These are phyloP conservation scores for Harringtonia lauricola DNA, from an alignment of 2,329 filamentous ascomycete species.

Conservation along the genomic window DNA sequence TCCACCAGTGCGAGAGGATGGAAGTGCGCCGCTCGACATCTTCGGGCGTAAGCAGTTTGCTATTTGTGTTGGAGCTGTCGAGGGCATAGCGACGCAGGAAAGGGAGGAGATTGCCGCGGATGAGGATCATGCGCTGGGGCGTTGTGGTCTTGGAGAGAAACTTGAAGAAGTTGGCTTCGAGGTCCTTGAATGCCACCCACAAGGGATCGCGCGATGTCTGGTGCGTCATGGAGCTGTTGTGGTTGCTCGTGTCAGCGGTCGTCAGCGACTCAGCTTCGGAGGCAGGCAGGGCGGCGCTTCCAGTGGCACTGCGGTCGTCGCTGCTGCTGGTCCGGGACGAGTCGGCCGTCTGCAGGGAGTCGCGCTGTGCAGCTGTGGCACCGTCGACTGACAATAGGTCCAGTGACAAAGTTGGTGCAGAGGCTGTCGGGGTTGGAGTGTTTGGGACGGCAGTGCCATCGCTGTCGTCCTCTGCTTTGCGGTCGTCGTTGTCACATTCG, in stretches of 20 bases:
- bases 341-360: slow-evolving; percentile 14
- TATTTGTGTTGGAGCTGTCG: slow-evolving; percentile 51
- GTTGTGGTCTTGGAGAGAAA: slow-evolving; percentile 62
- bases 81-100: slow-evolving; percentile 62
- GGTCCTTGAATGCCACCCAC: slow-evolving; percentile 42
- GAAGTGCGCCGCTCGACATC: slow-evolving; percentile 71
- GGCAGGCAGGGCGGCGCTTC: slow-evolving; percentile 9
- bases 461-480: not conserved
- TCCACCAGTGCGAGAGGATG: slow-evolving; percentile 89
- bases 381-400: not conserved
- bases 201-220: slow-evolving; percentile 36
- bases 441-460: slow-evolving; percentile 1
- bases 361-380: slow-evolving; percentile 1
- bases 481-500: not conserved
- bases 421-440: slow-evolving; percentile 1
- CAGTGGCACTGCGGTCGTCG: slow-evolving; percentile 14
- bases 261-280: slow-evolving; percentile 21
- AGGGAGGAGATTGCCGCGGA: slow-evolving; percentile 61
- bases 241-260: slow-evolving; percentile 32
- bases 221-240: slow-evolving; percentile 25
- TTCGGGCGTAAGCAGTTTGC: slow-evolving; percentile 51
- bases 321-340: slow-evolving; percentile 15
- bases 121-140: slow-evolving; percentile 61
- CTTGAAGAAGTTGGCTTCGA: slow-evolving; percentile 35
- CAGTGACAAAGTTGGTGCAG: not conserved